Evolutionary conservation across 768 basidiomycete species (phyloP), one percentile per base, ranked within the genome.

Genomic region (Psilocybe tampanensis): DNA sequence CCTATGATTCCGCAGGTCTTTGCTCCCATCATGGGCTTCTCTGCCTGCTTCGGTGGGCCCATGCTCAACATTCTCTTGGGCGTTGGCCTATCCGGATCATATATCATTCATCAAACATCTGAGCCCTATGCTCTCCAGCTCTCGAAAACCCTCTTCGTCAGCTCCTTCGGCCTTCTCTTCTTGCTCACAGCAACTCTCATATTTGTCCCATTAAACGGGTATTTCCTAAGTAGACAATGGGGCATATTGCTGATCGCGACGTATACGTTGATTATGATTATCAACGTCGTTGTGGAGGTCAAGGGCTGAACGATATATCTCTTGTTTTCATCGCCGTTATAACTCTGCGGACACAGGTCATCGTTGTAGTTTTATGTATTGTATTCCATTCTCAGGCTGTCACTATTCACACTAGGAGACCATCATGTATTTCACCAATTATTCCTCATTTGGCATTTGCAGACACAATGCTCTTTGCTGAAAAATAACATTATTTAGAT

Each of bases 1-100:
- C n/a, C n/a, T n/a, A n/a, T n/a, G n/a, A n/a, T n/a, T n/a, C n/a
- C 17, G 42, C 1, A 90, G 86, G 86, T 84, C 17, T 95, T 94
- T 70, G 93, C 89, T 34, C 95, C 87, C 36, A 86, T 94, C 66
- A 97, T 95, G 95, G 94, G 90, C 21, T 95, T 97, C 72, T 92
- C 93, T 4, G 95, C 94, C 0, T 97, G 94, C 70, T 95, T 95
- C 63, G 94, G 94, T 47, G 90, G 92, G 1, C 92, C 93, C 0
- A 93, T 94, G 92, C 83, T 94, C 62, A 94, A 94, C 72, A 92
- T 94, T 59, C 81, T 94, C 5, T 84, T 94, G 33, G 96, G 96
- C 1, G 82, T 98, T 55, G 97, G 97, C 19, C 82, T 96, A 50
- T 94, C 95, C 0, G 96, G 97, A 6, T 85, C 90, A 2, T 92